These are phyloP conservation scores for Colletotrichum neosansevieriae DNA, from an alignment of 2,329 filamentous ascomycete genomes.

Conservation along the genomic window DNA sequence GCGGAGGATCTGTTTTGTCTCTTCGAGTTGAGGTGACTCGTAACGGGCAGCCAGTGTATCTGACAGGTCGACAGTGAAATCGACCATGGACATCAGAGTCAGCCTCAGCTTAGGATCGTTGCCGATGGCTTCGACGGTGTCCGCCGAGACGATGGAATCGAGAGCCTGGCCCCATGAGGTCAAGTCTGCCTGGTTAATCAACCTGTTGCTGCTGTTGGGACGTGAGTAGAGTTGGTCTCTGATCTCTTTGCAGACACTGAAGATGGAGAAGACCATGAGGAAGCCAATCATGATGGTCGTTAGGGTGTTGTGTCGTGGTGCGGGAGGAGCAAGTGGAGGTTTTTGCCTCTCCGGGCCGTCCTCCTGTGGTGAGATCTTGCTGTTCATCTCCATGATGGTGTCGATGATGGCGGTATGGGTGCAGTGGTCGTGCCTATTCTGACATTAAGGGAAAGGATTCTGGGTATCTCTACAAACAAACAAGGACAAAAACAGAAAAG, in stretches of 20 bases:
- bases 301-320: neutral
- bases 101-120: constrained; percentile 33
- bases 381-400: constrained; percentile 18
- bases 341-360: neutral
- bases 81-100: constrained; percentile 38
- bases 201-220: neutral
- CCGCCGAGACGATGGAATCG: constrained; percentile 33
- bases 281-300: constrained; percentile 25
- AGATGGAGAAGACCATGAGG: constrained; percentile 36
- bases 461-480: constrained; percentile 16
- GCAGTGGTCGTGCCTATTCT: neutral
- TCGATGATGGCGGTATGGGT: neutral
- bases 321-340: neutral
- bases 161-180: constrained; percentile 38
- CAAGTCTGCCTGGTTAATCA: neutral
- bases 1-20: constrained; percentile 32
- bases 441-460: neutral
- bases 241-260: constrained; percentile 34
- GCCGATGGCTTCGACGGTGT: constrained; percentile 32
- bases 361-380: constrained; percentile 15
- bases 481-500: neutral
- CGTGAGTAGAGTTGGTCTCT: constrained; percentile 4
- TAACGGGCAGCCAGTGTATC: constrained; percentile 25
- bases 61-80: constrained; percentile 38
- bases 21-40: constrained; percentile 27